phyloP scores from a whole-genome alignment of 371 early-diverging fungal genomes.

The Mortierella sp. region DNA sequence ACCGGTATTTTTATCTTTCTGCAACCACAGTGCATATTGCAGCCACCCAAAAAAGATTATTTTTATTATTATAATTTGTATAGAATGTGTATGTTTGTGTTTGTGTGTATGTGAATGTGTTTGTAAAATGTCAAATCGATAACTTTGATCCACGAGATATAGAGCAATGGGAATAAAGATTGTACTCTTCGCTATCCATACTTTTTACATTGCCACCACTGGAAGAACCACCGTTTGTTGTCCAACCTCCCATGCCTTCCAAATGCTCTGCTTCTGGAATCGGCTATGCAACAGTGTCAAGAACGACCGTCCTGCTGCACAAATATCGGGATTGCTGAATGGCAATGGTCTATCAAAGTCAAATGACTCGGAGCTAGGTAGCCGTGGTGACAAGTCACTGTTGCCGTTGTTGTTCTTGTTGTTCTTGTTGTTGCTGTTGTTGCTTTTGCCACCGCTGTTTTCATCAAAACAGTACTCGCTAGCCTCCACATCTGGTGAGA shows the following conservation, averaged over 20 bases:
- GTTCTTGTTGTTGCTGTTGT: neutral
- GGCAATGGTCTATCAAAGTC: slow-evolving; percentile 32
- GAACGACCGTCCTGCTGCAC: slow-evolving; percentile 45
- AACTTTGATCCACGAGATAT: too few species aligned
- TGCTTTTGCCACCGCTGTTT: neutral
- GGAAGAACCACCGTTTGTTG: slow-evolving; percentile 38
- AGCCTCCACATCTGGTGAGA: slow-evolving; percentile 20
- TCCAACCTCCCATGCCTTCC: slow-evolving; percentile 50
- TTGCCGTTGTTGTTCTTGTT: neutral
- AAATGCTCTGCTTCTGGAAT: slow-evolving; percentile 44
- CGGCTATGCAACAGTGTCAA: slow-evolving; percentile 37
- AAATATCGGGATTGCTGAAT: slow-evolving; percentile 41
- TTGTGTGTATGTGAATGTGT: too few species aligned
- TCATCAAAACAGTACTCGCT: slow-evolving; percentile 11
- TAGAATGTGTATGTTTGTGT: too few species aligned
- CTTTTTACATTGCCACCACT: slow-evolving; percentile 37
- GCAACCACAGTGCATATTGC: too few species aligned
- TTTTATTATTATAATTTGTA: too few species aligned
- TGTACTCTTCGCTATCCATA: neutral
- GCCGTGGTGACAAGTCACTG: slow-evolving; percentile 14
- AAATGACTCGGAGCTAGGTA: slow-evolving; percentile 23
- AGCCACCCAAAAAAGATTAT: too few species aligned
- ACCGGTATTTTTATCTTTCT: too few species aligned
- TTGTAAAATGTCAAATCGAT: too few species aligned
- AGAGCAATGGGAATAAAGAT: too few species aligned